Base-by-base conservation (phyloP, 106 monocot genomes). In the Dactylorhiza incarnata region DNA sequence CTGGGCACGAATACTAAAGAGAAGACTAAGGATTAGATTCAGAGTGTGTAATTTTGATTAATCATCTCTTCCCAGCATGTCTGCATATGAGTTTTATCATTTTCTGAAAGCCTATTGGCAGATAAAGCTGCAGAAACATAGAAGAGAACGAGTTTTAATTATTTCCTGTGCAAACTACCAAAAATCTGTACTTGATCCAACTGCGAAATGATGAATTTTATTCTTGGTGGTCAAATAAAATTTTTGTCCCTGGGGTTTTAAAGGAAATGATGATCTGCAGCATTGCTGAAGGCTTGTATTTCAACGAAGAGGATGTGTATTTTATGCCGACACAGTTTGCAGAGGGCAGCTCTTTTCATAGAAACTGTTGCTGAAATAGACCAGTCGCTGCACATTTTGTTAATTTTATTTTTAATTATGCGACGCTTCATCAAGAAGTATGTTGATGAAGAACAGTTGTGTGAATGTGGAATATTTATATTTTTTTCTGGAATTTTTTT, bases 1-100 rank as follows among this genome's bases (percentile, higher is more conserved):
- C 82, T 91, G 54, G 62, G 74, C 53, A 73, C 73, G 77, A 10
- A 82, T 67, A 82, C 86, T 46, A 56, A 49, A 12, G 63, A 71
- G 14, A 85, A 74, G 61, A 87, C 24, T 37, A 78, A 43, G 67
- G 13, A 69, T 45, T 45, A 69, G 17, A 46, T 45, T 10, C 9
- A 69, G 24, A 69, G 16, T 5, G 69, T 69, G 26, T 65, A 26
- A 7, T 37, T 65, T 29, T 65, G 9, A 63, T 63, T 24, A 9
- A 22, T 65, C 25, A 65, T 65, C 29, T 10, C 13, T 29, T 65
- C 65, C 13, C 65, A 26, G 65, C 65, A 65, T 65, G 11, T 65
- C 3, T 5, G 37, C 19, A 12, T 65, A 20, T 59, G 58, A 0
- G 62, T 43, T 68, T 43, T 68, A 37, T 68, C 9, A 16, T 69